Conservation (phyloP, 306 rosid genomes). For the Coriaria nepalensis region DNA sequence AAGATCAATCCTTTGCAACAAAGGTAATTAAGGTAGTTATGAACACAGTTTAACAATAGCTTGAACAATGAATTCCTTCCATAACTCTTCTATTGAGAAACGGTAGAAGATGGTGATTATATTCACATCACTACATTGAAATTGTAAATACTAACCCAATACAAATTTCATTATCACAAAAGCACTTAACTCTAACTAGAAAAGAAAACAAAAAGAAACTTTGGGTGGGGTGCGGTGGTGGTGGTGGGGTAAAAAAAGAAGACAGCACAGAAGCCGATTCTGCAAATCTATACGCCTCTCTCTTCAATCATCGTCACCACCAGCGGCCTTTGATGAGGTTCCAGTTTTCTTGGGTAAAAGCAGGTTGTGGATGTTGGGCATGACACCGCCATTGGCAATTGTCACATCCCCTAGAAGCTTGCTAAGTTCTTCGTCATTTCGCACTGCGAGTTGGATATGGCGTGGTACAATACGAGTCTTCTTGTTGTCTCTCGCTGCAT, state of each 20-base stretch:
- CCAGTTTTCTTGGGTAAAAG: slow-evolving; percentile 76
- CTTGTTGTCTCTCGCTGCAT: slow-evolving; percentile 88
- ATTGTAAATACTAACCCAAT: slow-evolving; percentile 19
- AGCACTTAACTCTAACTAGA: background rate
- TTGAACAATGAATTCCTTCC: background rate
- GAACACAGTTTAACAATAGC: too few species aligned
- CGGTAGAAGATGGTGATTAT: slow-evolving; percentile 19
- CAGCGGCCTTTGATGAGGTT: slow-evolving; percentile 36
- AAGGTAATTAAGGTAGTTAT: too few species aligned
- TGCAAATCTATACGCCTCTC: too few species aligned
- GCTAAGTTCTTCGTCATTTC: slow-evolving; percentile 83
- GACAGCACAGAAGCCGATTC: background rate
- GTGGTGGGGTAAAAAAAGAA: background rate
- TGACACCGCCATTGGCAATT: slow-evolving; percentile 85
- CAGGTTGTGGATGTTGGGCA: slow-evolving; percentile 83
- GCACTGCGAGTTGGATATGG: slow-evolving; percentile 66
- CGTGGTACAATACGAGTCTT: slow-evolving; percentile 88
- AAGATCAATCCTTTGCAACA: background rate
- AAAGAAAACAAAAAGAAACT: background rate
- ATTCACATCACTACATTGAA: slow-evolving; percentile 44
- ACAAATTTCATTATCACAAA: slow-evolving; percentile 14
- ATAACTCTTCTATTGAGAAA: background rate
- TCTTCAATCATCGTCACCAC: slow-evolving; percentile 40
- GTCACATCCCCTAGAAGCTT: slow-evolving; percentile 85
- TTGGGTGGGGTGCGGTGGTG: too few species aligned